Evolutionary conservation across 1,139 yeast genomes (phyloP).

Genomic region (Suhomyces chickasaworum): DNA sequence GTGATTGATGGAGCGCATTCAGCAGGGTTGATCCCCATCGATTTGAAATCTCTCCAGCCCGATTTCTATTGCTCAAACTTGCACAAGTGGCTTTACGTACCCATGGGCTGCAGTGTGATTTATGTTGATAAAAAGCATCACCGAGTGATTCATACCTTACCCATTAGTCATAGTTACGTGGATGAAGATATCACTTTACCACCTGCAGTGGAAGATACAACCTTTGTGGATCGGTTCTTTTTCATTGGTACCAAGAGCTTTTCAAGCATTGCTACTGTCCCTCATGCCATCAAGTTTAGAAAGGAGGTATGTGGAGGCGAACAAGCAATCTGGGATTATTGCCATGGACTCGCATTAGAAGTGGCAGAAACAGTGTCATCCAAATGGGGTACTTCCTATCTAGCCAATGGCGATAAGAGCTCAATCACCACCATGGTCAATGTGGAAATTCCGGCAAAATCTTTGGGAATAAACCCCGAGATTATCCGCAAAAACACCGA

Average conservation of each 20-base stretch:
- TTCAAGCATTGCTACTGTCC: conserved; percentile 30
- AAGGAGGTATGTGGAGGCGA: conserved; percentile 64
- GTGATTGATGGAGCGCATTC: conserved; percentile 76
- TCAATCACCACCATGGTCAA: conserved; percentile 50
- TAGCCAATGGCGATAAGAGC: conserved; percentile 34
- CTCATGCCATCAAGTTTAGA: conserved; percentile 54
- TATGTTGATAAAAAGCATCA: conserved; percentile 60
- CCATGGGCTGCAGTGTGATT: conserved; percentile 60
- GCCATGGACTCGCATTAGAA: conserved; percentile 42
- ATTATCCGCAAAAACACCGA: conserved; percentile 15
- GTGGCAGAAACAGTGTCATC: conserved; percentile 42
- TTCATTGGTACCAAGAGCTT: conserved; percentile 40
- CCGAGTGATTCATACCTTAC: conserved; percentile 54
- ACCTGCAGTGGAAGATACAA: conserved; percentile 25
- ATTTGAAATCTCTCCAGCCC: conserved; percentile 49
- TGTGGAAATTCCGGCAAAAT: conserved; percentile 40
- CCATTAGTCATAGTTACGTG: conserved; percentile 53
- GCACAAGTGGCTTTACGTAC: conserved; percentile 70
- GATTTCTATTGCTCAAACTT: conserved; percentile 65
- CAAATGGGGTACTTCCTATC: conserved; percentile 39
- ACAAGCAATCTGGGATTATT: conserved; percentile 50
- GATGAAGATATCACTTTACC: conserved; percentile 26
- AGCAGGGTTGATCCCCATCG: conserved; percentile 56
- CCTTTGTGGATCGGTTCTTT: conserved; percentile 41
- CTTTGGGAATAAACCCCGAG: conserved; percentile 17